These are phyloP conservation scores for Solanum acaule DNA, from an alignment of 257 asterid genomes.

Conservation along the genomic window DNA sequence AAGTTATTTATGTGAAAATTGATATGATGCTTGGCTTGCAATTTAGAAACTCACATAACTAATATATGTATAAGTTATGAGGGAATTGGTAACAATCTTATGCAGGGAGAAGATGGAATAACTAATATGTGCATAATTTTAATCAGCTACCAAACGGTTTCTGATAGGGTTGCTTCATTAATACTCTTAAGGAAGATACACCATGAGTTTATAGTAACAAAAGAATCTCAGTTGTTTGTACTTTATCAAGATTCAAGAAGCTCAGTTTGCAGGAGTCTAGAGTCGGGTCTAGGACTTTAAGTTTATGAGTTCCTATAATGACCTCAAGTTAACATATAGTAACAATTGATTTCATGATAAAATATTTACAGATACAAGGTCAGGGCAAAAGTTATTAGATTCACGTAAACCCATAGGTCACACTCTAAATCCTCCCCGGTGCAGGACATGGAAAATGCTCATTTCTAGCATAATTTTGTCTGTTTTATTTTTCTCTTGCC, in stretches of 20 bases:
- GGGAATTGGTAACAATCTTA: neutral
- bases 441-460: neutral
- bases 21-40: neutral
- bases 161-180: neutral
- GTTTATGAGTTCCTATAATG: neutral
- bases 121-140: neutral
- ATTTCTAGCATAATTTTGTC: neutral
- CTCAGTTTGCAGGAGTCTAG: neutral
- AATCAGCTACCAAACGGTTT: neutral
- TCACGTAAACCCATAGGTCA: neutral
- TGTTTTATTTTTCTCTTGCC: neutral
- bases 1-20: neutral
- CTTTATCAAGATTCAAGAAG: neutral
- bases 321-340: neutral
- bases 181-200: neutral
- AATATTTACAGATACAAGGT: neutral
- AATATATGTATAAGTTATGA: neutral
- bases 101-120: neutral
- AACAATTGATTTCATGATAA: neutral
- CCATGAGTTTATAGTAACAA: neutral
- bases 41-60: neutral
- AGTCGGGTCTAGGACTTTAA: neutral
- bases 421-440: neutral
- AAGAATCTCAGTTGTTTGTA: neutral
- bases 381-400: neutral